Percentiles rank a stretch among this genome's conserved stretches.
These are phyloP conservation scores for Candida broadrunensis DNA, from an alignment of 805 yeast species.

Conservation along the genomic window DNA sequence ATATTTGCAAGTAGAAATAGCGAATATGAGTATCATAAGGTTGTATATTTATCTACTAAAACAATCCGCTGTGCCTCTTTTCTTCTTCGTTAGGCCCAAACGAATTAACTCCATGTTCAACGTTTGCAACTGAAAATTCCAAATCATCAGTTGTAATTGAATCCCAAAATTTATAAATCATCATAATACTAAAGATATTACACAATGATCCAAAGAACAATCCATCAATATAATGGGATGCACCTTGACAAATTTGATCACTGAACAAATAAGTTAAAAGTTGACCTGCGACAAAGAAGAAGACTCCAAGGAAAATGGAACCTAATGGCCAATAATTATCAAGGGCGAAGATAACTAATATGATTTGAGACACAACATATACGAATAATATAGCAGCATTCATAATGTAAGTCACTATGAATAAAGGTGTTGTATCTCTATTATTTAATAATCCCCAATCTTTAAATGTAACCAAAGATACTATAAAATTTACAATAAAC, in stretches of 20 bases:
- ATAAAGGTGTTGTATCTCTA: constrained; percentile 61
- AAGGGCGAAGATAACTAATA: constrained; percentile 65
- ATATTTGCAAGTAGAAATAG: too few relatives aligned
- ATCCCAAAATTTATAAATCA: constrained; percentile 96
- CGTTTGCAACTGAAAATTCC: constrained; percentile 73
- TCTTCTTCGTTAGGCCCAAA: constrained; percentile 12
- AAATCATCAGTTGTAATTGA: constrained; percentile 92
- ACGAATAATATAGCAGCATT: constrained; percentile 64
- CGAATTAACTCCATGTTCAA: constrained; percentile 34
- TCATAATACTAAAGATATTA: constrained; percentile 81
- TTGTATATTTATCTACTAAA: constrained; percentile 1
- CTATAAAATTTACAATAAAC: constrained; percentile 63
- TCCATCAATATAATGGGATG: constrained; percentile 89
- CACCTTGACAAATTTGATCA: constrained; percentile 58
- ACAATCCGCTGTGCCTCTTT: constrained; percentile 8
- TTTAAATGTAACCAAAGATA: constrained; percentile 71
- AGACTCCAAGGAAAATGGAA: constrained; percentile 65
- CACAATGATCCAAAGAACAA: constrained; percentile 79
- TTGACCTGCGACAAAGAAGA: constrained; percentile 82
- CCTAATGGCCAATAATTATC: constrained; percentile 88
- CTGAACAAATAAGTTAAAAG: constrained; percentile 70
- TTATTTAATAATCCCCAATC: constrained; percentile 51
- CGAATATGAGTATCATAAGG: too few relatives aligned
- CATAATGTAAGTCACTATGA: constrained; percentile 65
- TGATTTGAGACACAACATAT: constrained; percentile 65